Percentiles rank a stretch among this genome's conserved stretches.
phyloP scores from a whole-genome alignment of 305 asterid species.

The Fraxinus ornus region DNA sequence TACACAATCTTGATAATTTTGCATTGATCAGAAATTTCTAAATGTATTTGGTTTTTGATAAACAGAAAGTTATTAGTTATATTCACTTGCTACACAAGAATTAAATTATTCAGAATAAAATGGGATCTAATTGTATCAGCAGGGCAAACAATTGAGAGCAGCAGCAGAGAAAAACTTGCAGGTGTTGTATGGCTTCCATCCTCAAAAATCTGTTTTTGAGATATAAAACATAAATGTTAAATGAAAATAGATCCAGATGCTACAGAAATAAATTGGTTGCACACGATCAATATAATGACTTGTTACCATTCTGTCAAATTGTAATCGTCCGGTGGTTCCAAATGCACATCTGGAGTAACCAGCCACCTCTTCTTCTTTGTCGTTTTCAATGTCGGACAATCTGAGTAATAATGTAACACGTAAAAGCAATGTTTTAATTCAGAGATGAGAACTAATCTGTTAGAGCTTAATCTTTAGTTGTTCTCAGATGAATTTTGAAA shows the following conservation, averaged over 20 bases:
- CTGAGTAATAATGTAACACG: conserved; percentile 32
- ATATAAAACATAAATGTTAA: not conserved
- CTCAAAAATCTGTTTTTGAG: conserved; percentile 2
- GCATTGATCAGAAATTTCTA: not conserved
- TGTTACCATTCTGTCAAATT: conserved; percentile 31
- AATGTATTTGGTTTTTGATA: not conserved
- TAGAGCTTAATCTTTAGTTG: not conserved
- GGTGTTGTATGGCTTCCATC: not conserved
- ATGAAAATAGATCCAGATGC: not conserved
- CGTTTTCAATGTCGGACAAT: conserved; percentile 47
- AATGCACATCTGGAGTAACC: conserved; percentile 52
- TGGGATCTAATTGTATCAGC: not conserved
- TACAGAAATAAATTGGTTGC: not conserved
- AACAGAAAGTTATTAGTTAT: not conserved
- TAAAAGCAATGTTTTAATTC: not conserved
- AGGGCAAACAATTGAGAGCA: conserved; percentile 1
- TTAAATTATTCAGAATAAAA: conserved; percentile 1
- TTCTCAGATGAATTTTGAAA: not conserved
- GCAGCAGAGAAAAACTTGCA: not conserved
- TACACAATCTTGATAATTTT: not conserved
- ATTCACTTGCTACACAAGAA: conserved; percentile 1
- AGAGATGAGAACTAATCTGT: not conserved
- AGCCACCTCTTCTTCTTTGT: conserved; percentile 66
- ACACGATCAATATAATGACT: not conserved
- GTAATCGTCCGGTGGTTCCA: conserved; percentile 49